Percentiles rank a stretch among this genome's conserved stretches.
Evolutionary conservation across 2,329 filamentous ascomycete species (phyloP).

Genomic region (Tolypocladium capitatum): DNA sequence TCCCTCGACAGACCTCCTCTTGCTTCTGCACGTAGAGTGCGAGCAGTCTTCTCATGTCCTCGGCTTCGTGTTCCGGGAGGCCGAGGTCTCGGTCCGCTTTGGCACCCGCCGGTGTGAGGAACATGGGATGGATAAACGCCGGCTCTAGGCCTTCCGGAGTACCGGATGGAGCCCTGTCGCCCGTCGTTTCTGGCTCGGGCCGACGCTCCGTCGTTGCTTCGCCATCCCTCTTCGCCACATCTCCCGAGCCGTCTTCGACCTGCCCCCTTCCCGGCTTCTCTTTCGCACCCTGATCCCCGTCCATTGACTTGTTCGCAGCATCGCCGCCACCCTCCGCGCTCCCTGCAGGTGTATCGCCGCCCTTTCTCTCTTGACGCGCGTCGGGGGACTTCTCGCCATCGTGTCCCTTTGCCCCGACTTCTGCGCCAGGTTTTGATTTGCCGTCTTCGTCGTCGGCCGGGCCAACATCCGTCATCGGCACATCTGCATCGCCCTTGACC

Average conservation of each 20-base stretch:
- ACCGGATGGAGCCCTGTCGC: not conserved
- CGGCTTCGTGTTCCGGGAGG: conserved; percentile 60
- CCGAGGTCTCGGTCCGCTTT: conserved; percentile 57
- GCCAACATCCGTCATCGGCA: conserved; percentile 18
- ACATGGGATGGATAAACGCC: conserved; percentile 61
- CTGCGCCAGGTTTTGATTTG: conserved; percentile 5
- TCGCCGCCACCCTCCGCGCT: not conserved
- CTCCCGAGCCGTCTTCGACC: conserved; percentile 2
- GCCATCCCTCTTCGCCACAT: conserved; percentile 2
- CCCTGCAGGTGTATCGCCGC: not conserved
- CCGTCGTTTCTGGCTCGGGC: not conserved
- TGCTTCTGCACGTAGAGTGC: conserved; percentile 75
- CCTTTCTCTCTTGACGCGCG: not conserved
- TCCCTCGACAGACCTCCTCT: conserved; percentile 65
- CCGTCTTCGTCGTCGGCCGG: conserved; percentile 8
- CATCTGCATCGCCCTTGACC: not conserved
- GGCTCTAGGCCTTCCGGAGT: conserved; percentile 19
- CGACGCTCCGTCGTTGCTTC: conserved; percentile 24
- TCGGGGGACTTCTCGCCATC: not conserved
- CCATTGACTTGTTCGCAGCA: not conserved
- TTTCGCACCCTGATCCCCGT: not conserved
- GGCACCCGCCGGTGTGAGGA: conserved; percentile 48
- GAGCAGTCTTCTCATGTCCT: conserved; percentile 61
- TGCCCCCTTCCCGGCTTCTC: not conserved
- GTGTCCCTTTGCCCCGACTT: conserved; percentile 2